Evolutionary conservation across 495 filamentous ascomycete genomes (phyloP), one percentile per base, ranked within the genome.

Genomic region (Amniculicola lignicola): DNA sequence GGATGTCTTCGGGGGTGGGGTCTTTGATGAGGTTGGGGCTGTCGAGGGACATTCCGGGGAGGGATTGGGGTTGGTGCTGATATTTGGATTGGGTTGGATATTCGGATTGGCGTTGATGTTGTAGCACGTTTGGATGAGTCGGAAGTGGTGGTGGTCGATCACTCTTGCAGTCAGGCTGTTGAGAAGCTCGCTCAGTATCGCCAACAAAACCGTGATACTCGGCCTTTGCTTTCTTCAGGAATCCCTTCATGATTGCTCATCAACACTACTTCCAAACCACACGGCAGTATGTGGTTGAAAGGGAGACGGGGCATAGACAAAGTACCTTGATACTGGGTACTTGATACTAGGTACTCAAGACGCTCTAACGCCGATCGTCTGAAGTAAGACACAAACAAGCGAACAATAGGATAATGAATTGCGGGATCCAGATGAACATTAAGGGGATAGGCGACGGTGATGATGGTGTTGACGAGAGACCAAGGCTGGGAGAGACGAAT

Each of bases 1-100:
- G 64, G 31, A 78, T 65, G 55, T 82, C 78, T 35, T 62, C 49
- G 4, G 63, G 40, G 19, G 70, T 72, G 11, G 77, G 72, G 6
- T 70, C 54, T 29, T 51, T 43, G 25, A 74, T 65, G 11, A 45
- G 50, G n/a, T 67, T 68, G 3, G 64, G 63, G 22, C 46, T 37
- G 40, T 63, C 60, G 12, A 31, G 36, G 12, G 35, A 35, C 42
- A 49, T 53, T 15, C 47, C 47, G 22, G 25, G 25, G 33, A 27
- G 47, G 25, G 28, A 27, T 6, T 25, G 7, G 46, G 22, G 5
- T 33, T 41, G 24, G 47, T 58, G 25, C 4, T 4, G 54, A 22
- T 35, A 19, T 36, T 52, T 27, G 29, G 19, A 35, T 37, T 44
- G 42, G 44, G 12, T 54, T 48, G 22, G 29, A 9, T 7, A 33